phyloP scores from a whole-genome alignment of 768 basidiomycete genomes.

The Hortiboletus flavorubellus region DNA sequence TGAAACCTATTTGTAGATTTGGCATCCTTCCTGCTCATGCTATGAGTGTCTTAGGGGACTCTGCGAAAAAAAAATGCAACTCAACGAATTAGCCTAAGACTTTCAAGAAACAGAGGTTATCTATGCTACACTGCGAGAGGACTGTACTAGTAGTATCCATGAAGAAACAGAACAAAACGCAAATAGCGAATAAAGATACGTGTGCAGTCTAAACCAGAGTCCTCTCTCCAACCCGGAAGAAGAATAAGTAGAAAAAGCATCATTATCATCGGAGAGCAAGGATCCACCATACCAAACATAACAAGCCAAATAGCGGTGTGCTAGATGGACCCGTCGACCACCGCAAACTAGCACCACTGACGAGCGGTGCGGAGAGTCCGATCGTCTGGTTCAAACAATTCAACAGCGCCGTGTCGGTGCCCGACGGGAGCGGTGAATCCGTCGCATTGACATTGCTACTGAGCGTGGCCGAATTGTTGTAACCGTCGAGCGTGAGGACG shows the following conservation, averaged over 20 bases:
- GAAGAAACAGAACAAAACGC: too few relatives aligned
- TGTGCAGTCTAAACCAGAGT: neutral
- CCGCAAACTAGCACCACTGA: conserved; percentile 35
- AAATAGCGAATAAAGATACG: neutral
- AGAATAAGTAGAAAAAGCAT: neutral
- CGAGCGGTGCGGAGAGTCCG: conserved; percentile 52
- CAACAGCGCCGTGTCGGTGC: conserved; percentile 48
- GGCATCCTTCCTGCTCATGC: too few relatives aligned
- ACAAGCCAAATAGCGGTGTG: conserved; percentile 8
- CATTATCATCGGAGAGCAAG: neutral
- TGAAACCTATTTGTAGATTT: too few relatives aligned
- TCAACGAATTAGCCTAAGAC: too few relatives aligned
- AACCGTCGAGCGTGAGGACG: conserved; percentile 59
- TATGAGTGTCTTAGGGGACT: too few relatives aligned
- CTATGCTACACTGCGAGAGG: too few relatives aligned
- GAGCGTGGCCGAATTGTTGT: conserved; percentile 59
- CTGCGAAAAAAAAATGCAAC: too few relatives aligned
- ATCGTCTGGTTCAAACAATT: conserved; percentile 63
- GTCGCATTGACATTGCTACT: conserved; percentile 37
- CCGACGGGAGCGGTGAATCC: conserved; percentile 49
- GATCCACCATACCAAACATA: conserved; percentile 19
- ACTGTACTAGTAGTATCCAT: too few relatives aligned
- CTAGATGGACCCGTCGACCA: conserved; percentile 6
- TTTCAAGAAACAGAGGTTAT: too few relatives aligned
- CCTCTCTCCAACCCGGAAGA: too few relatives aligned